Base-by-base conservation (phyloP, 257 asterid genomes). In the Fraxinus americana region DNA sequence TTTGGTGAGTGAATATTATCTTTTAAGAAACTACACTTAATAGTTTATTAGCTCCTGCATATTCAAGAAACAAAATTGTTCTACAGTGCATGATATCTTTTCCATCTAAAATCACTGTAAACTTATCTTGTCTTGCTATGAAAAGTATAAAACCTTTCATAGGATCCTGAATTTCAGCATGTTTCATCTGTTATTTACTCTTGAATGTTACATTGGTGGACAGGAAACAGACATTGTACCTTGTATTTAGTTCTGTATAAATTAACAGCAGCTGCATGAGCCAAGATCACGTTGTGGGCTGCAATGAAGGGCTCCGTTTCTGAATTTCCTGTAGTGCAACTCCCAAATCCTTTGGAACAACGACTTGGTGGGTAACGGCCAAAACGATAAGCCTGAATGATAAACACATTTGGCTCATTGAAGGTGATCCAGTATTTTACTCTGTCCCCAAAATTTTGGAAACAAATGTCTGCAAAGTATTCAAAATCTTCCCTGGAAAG, bases 371-470 rank as follows among this genome's bases (percentile, higher is more conserved):
- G 93, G 81, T 85, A 80, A 17, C 73, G 71, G 21, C 96, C 94
- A 0, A 78, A 61, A 73, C 91, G 78, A 72, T 91, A 91, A 35
- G 91, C 93, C 14, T 84, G 82, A 75, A 82, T 83, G 19, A 86
- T 86, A 48, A 82, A 74, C 16, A 88, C 79, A 78, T 89, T 89
- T 0, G 97, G 96, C 80, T 92, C 97, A 54, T 89, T 92, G 71
- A 90, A 57, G 67, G 96, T 90, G 29, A 76, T 81, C 97, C 97
- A 92, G 36, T 83, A 79, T 70, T 88, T 92, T 71, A 92, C 96
- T 43, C 93, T 75, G 69, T 87, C 89, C 25, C 93, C 96, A 63
- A 92, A 89, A 48, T 76, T 71, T 72, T 82, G 82, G 85, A 91
- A 92, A 71, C 96, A 92, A 36, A 84, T 27, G 23, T 88, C 85